Conservation (phyloP, 768 basidiomycete species). For the Serendipita vermifera region DNA sequence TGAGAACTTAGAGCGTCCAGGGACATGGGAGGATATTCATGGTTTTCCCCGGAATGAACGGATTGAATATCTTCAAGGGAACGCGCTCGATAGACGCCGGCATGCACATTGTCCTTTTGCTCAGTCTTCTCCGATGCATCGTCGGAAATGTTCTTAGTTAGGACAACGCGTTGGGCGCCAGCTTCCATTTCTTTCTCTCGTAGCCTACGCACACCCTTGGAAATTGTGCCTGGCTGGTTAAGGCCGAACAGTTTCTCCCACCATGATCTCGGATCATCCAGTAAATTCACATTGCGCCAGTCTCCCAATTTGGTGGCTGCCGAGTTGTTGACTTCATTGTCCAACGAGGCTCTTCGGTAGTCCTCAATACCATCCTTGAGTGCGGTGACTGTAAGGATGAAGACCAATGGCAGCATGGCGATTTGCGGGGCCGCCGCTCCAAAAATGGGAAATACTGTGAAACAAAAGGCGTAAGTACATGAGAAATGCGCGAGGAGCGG, state of each 20-base stretch:
- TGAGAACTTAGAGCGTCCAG: slow-evolving; percentile 28
- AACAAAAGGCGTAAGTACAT: slow-evolving; percentile 13
- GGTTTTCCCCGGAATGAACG: slow-evolving; percentile 30
- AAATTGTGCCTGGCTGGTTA: slow-evolving; percentile 59
- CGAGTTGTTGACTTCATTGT: slow-evolving; percentile 91
- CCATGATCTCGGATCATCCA: slow-evolving; percentile 60
- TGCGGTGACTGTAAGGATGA: slow-evolving; percentile 79
- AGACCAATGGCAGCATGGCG: slow-evolving; percentile 71
- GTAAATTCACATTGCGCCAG: slow-evolving; percentile 86
- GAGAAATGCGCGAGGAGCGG: too few species aligned
- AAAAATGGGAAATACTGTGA: slow-evolving; percentile 74
- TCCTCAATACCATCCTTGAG: slow-evolving; percentile 96
- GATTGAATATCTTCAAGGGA: slow-evolving; percentile 55
- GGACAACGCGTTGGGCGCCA: slow-evolving; percentile 49
- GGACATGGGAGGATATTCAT: slow-evolving; percentile 18
- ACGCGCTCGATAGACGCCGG: slow-evolving; percentile 28
- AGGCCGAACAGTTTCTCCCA: slow-evolving; percentile 59
- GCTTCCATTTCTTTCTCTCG: slow-evolving; percentile 64
- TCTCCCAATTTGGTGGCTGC: slow-evolving; percentile 80
- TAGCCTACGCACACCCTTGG: slow-evolving; percentile 74
- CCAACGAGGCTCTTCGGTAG: slow-evolving; percentile 73
- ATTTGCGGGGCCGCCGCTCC: slow-evolving; percentile 74
- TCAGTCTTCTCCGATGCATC: slow-evolving; percentile 29
- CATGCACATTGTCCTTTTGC: slow-evolving; percentile 31
- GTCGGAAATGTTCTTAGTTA: slow-evolving; percentile 33